A percentile compares a stretch with the other conserved stretches of the same genome.
phyloP scores from a whole-genome alignment of 345 rosid species.

The Euphorbia tirucalli region DNA sequence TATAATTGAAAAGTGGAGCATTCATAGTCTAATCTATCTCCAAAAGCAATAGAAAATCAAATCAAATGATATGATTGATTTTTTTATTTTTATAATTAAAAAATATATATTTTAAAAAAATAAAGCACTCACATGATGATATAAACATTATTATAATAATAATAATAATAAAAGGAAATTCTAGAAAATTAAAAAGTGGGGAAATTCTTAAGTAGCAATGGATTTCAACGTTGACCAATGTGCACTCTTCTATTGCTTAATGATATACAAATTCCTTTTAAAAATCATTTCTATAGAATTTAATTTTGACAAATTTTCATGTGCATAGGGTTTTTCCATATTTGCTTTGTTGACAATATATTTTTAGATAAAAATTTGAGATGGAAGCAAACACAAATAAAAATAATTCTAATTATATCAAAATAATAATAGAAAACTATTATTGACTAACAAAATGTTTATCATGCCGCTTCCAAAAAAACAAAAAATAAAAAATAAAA shows the following conservation, averaged over 20 bases:
- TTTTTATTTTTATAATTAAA: not conserved
- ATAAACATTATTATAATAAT: too few species aligned
- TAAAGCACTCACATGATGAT: not conserved
- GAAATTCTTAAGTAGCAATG: constrained; percentile 35
- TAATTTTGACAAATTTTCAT: not conserved
- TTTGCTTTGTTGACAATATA: not conserved
- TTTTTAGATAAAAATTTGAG: too few species aligned
- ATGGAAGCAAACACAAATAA: not conserved
- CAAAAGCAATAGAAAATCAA: not conserved
- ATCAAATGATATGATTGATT: not conserved
- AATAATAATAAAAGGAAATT: constrained; percentile 18
- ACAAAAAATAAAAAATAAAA: too few species aligned
- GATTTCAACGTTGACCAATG: constrained; percentile 45
- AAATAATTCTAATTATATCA: too few species aligned
- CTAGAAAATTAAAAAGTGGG: constrained; percentile 20
- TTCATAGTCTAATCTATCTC: not conserved
- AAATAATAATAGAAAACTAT: too few species aligned
- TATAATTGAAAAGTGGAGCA: constrained; percentile 11
- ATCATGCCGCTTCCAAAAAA: too few species aligned
- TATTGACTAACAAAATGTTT: too few species aligned
- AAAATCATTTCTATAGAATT: not conserved
- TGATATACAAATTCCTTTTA: constrained; percentile 7
- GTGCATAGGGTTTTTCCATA: not conserved
- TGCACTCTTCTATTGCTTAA: constrained; percentile 7
- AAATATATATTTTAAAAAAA: not conserved